Conservation (phyloP, 2,329 filamentous ascomycete species). For the Sordariomycetes sp. region DNA sequence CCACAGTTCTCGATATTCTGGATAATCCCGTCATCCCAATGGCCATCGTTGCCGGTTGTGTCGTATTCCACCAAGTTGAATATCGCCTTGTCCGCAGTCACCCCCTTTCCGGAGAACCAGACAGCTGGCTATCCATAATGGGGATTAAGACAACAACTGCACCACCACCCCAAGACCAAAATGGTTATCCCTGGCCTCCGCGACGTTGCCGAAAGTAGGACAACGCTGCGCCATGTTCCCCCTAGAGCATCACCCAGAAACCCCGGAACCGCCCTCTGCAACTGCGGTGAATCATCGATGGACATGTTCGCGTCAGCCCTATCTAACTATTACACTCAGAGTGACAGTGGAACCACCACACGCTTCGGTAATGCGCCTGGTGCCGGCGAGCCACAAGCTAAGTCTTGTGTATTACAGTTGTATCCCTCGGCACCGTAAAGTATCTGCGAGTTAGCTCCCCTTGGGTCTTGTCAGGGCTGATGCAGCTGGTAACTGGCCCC, state of each 20-base stretch:
- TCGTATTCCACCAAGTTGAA: no score
- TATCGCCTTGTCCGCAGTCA: no score
- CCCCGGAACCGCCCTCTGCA: constrained; percentile 35
- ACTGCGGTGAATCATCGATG: constrained; percentile 15
- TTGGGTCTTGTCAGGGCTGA: no score
- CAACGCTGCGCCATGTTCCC: constrained; percentile 20
- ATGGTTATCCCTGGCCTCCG: constrained; percentile 37
- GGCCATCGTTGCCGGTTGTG: no score
- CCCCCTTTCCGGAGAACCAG: no score
- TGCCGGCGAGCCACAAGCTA: no score
- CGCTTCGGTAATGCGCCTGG: constrained; percentile 28
- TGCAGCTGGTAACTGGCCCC: no score
- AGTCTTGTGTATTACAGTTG: no score
- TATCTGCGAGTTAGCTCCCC: no score
- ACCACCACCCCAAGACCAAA: constrained; percentile 28
- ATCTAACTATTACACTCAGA: constrained; percentile 41
- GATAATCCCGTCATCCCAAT: no score
- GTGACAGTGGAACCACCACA: constrained; percentile 36
- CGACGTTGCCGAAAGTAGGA: constrained; percentile 40
- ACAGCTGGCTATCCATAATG: background rate
- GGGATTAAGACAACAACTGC: background rate
- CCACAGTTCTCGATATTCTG: no score
- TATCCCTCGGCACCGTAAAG: no score
- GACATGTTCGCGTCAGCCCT: constrained; percentile 29
- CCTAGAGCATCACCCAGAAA: constrained; percentile 25